Evolutionary conservation across 192 early-diverging fungal genomes (phyloP), one percentile per base, ranked within the genome.

Genomic region (Coemansia sp.): DNA sequence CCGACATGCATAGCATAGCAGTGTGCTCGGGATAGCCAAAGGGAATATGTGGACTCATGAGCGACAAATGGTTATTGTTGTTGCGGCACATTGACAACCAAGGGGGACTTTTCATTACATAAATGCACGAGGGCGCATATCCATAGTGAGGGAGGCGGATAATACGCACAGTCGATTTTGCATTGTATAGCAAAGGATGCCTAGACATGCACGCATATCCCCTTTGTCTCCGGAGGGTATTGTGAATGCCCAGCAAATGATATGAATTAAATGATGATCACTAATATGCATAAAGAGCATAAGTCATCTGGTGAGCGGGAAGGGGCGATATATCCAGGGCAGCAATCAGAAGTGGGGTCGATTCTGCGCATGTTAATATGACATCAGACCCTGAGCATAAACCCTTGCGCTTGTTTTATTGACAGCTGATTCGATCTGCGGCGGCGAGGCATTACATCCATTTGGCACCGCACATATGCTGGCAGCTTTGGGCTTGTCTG

Each of bases 401-500:
- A 10, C 32, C 6, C 32, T 33, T 33, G 32, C 32, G 32, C 14
- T 42, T 12, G 19, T 25, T 19, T 42, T 46, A 6, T 25, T 38
- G 31, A 21, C 27, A 45, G 50, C 60, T 33, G 51, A 62, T 62
- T 49, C 50, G 51, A 62, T 54, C 51, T 51, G 49, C 44, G 22
- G 44, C 44, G 18, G 18, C 44, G 44, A 9, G 44, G 32, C n/a
- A n/a, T n/a, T 33, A 10, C 44, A 46, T 46, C 44, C 44, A 46
- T 46, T 33, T 46, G 35, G 14, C n/a, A 16, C 14, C n/a, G 35
- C 14, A 40, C 35, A 40, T 40, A 40, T 40, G n/a, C 35, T 40
- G 35, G 14, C 35, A 40, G 12, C 35, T 40, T n/a, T 40, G 35
- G 35, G 16, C 35, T 40, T 40, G 35, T 40, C 14, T 16, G n/a